Base-by-base conservation (phyloP, 495 filamentous ascomycete species). In the Melanomma pulvis-pyrius region DNA sequence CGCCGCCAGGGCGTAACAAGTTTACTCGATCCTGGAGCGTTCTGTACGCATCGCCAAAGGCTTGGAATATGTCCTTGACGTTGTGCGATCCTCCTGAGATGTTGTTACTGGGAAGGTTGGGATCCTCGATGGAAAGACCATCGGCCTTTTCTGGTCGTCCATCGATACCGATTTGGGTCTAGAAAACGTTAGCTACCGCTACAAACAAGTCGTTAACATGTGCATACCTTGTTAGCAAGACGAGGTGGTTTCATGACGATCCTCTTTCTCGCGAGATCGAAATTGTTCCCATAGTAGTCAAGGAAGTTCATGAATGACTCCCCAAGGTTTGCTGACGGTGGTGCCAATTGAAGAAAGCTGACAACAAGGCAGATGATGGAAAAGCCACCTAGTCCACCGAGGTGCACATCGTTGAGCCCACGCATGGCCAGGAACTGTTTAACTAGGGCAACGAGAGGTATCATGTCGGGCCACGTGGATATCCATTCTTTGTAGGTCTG, bases 361-460 rank as follows among this genome's bases (percentile, higher is more conserved):
- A 91, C 87, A n/a, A 97, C 90, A 46, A 98, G 82, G 78, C 96
- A 98, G 44, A 89, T 96, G 56, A 96, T 88, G 1, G 92, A 89
- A 72, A 98, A 97, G 0, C 93, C 93, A 34, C 94, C 96, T n/a
- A 98, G 82, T 0, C 96, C 96, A 60, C 96, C 96, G 47, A 84
- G 88, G 21, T 88, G 86, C 1, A 96, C 92, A 74, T 98, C 94
- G 66, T 97, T 96, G 36, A 97, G 80, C 1, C 87, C 90, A 46
- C 92, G 85, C 85, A 98, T 93, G 19, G 88, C 79, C 21, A 98
- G 79, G 60, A 96, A 92, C 58, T 98, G 96, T 76, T 98, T 98
- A 77, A 98, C 85, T 25, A 98, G 66, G 0, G 90, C 85, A 13
- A 94, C 89, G 22, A 98, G 76, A 39, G 89, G 81, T 1, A 90